phyloP scores from a whole-genome alignment of 177 flowering plant genomes.

The Vitis hybrid region DNA sequence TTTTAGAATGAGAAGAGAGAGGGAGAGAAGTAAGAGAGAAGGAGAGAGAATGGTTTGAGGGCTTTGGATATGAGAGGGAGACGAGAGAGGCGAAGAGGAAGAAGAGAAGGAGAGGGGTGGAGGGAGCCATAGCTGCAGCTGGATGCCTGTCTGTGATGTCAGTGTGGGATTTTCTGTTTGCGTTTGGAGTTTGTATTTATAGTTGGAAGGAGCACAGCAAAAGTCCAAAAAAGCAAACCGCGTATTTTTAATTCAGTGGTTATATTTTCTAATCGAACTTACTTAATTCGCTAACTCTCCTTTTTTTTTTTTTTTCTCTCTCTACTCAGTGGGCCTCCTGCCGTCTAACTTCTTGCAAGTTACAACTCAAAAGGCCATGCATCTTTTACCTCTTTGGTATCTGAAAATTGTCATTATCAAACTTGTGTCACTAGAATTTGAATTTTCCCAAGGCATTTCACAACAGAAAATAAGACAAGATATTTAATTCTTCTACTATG shows the following conservation, averaged over 20 bases:
- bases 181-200: not conserved
- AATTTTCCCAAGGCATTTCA: no score
- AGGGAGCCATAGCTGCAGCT: slow-evolving; percentile 20
- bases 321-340: no score
- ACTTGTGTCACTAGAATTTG: no score
- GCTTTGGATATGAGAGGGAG: slow-evolving; percentile 15
- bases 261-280: slow-evolving; percentile 1
- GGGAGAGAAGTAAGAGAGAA: slow-evolving; percentile 12
- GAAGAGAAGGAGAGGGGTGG: slow-evolving; percentile 13
- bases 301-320: no score
- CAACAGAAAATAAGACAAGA: no score
- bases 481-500: no score
- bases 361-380: no score
- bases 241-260: slow-evolving; percentile 20
- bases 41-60: slow-evolving; percentile 8
- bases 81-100: slow-evolving; percentile 9
- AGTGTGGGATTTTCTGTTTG: not conserved
- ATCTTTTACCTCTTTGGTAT: no score
- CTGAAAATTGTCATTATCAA: no score
- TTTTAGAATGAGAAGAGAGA: slow-evolving; percentile 4
- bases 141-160: not conserved
- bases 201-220: not conserved
- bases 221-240: slow-evolving; percentile 3
- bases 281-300: not conserved
- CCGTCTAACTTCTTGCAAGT: no score